phyloP scores from a whole-genome alignment of 106 monocot species.

The Dactylorhiza incarnata region DNA sequence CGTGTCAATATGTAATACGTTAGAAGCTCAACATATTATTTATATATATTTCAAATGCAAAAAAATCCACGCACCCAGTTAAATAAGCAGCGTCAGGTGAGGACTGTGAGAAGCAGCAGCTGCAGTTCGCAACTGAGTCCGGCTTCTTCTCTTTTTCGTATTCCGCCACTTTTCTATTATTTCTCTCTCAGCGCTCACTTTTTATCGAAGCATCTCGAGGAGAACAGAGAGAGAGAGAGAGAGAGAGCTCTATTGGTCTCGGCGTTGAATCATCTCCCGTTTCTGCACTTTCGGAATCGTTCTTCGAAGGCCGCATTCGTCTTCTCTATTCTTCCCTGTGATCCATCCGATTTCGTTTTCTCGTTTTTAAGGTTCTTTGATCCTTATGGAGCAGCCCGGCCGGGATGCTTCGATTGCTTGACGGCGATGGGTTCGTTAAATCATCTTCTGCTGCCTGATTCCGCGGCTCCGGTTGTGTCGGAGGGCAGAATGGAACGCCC shows the following conservation, averaged over 20 bases:
- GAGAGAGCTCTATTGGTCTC: no score
- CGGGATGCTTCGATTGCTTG: conserved; percentile 5
- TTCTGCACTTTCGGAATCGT: background rate
- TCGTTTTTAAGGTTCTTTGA: background rate
- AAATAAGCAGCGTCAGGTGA: background rate
- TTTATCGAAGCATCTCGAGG: conserved; percentile 9
- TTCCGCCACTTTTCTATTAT: background rate
- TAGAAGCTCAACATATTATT: no score
- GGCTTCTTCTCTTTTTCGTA: background rate
- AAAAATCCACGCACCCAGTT: background rate
- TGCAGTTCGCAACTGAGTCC: background rate
- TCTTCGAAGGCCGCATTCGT: background rate
- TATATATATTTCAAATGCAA: no score
- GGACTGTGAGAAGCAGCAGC: background rate
- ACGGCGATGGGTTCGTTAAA: conserved; percentile 13
- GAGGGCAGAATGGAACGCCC: conserved; percentile 7
- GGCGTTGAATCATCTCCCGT: no score
- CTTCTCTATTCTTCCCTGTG: background rate
- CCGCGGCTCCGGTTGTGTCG: conserved; percentile 6
- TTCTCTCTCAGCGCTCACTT: background rate
- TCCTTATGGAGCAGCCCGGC: background rate
- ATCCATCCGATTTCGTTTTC: background rate
- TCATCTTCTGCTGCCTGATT: background rate
- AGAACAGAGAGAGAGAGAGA: no score
- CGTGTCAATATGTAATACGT: no score